Evolutionary conservation across 768 basidiomycete species (phyloP), one percentile per base, ranked within the genome.

Genomic region (Panus rudis): DNA sequence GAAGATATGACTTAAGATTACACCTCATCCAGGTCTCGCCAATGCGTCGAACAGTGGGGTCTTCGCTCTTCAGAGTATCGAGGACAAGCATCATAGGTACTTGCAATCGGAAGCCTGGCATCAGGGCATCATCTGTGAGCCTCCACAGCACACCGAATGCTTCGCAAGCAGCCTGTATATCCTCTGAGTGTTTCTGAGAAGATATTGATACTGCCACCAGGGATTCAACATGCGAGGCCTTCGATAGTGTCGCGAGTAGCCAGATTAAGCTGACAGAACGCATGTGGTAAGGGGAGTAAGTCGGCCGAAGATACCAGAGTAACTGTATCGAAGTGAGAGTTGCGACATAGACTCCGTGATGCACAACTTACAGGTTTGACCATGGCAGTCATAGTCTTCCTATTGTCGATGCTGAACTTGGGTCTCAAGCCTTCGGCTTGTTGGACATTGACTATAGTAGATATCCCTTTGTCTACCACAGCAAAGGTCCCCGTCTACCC

Each of bases 21-120:
- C 90, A 92, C 21, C 93, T 77, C 85, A 99, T 92, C 96, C 96
- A 99, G 0, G 92, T 92, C 61, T 98, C 94, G 12, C 88, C 89
- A 24, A 87, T 71, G 10, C 91, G 75, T 21, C 85, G 80, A 8
- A 86, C 61, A 47, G 65, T 66, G 6, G 90, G 86, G 50, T 91
- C 81, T 24, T 83, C 79, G 28, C 72, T 81, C 53, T 81, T 83
- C 37, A 97, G 63, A 0, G 82, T 80, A 55, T 94, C 92, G 39
- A 98, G 64, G 23, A 94, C 80, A 33, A 82, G 78, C 73, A 92
- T 83, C 76, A 97, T 73, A 0, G 94, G 94, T 2, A 84, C 71
- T 54, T 84, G 84, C 56, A 97, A 81, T 20, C 72, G 70, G 55
- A 89, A 84, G 0, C 93, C 92, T 26, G 93, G 92, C 1, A 85